Evolutionary conservation across 345 rosid genomes (phyloP).

Genomic region (Eucalyptus paniculata): DNA sequence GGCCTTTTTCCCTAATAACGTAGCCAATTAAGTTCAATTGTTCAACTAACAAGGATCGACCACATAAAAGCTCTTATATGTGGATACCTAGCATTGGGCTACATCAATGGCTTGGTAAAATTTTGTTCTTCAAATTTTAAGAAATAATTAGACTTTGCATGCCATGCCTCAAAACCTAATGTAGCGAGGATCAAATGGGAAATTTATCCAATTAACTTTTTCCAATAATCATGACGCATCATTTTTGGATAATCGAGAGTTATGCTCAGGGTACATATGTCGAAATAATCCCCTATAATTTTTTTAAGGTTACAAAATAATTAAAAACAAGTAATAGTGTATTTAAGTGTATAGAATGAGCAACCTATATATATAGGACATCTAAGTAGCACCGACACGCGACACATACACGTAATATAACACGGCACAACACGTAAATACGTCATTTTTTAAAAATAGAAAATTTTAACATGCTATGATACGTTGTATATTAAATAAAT

Average conservation of each 20-base stretch:
- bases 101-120: background rate
- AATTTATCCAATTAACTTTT: background rate
- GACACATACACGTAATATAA: fast-evolving
- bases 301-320: background rate
- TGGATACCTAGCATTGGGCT: background rate
- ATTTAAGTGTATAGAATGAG: background rate
- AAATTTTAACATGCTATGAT: fast-evolving
- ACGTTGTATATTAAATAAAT: no score
- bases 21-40: background rate
- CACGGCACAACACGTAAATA: fast-evolving
- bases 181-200: background rate
- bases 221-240: background rate
- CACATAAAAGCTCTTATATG: background rate
- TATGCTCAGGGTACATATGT: background rate
- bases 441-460: no score
- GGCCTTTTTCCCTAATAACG: background rate
- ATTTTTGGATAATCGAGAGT: background rate
- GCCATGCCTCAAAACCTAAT: background rate
- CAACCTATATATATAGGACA: background rate
- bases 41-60: background rate
- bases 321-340: background rate
- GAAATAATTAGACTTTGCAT: background rate
- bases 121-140: background rate
- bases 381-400: fast-evolving
- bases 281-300: background rate